Evolutionary conservation across 176 grass and related monocot species (phyloP), one percentile per base, ranked within the genome.

Genomic region (Rhynchospora breviuscula): DNA sequence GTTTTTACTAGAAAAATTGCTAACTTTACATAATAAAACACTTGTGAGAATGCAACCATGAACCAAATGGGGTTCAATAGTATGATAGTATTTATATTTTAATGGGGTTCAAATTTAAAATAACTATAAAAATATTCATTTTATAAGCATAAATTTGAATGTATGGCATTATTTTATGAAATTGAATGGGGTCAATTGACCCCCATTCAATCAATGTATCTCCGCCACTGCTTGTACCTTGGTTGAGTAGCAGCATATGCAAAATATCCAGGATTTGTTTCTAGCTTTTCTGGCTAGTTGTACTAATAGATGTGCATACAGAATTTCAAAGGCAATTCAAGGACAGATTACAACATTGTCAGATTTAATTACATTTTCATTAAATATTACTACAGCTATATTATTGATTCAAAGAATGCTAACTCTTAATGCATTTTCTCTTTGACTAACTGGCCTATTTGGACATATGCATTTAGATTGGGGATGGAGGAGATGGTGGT

Each of bases 401-500:
- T 63, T 81, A 11, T 40, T 59, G 33, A 26, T 79, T n/a, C 43
- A 21, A 17, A 29, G 13, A 59, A 59, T 59, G 23, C 1, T 7
- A 8, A 46, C 31, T 74, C 60, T 77, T 29, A 19, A 19, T 40
- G 17, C 10, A 71, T 47, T 72, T 48, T n/a, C 15, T 15, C 44
- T 69, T 11, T 74, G 1, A 5, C 47, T 72, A 72, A 47, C 18
- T 75, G 44, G 15, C 33, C 35, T 69, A 60, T 63, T n/a, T 61
- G n/a, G 19, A 49, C 59, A 23, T 51, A 49, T 11, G 25, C 11
- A 33, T 76, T 79, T 87, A 95, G 95, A 89, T 98, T 49, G 95
- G 92, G 23, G 92, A 98, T 71, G 95, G 95, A 48, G 92, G 92
- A 64, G 80, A 84, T 87, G 92, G 92, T 35, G 95, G 92, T 47